A percentile compares a stretch with the other conserved stretches of the same genome.
Conservation (phyloP, 2,329 filamentous ascomycete genomes). For the Aspergillus terreus region DNA sequence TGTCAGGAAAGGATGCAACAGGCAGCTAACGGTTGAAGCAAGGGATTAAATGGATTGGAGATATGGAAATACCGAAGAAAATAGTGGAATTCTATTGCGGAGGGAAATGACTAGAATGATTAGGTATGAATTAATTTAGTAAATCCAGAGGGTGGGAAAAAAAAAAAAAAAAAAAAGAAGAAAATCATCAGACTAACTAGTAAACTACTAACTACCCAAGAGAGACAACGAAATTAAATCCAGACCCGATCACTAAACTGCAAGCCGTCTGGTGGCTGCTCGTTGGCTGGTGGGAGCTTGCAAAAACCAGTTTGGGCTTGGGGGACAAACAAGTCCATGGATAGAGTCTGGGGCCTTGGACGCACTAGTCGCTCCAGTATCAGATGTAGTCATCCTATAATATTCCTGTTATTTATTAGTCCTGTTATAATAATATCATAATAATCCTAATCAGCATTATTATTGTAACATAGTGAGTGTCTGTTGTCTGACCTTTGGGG, state of each 20-base stretch:
- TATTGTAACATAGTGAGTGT: too few relatives aligned
- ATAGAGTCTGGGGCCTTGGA: conserved; percentile 12
- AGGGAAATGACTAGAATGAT: neutral
- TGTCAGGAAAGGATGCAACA: neutral
- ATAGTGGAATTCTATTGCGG: conserved; percentile 10
- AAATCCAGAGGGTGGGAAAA: conserved; percentile 4
- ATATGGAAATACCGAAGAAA: neutral
- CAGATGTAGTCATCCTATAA: conserved; percentile 20
- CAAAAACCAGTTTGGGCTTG: conserved; percentile 3
- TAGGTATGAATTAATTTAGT: neutral
- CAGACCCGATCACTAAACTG: conserved; percentile 13
- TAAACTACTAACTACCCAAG: neutral
- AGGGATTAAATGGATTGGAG: conserved; percentile 7
- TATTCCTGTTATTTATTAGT: conserved; percentile 3
- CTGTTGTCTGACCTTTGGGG: too few relatives aligned
- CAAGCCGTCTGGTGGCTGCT: conserved; percentile 12
- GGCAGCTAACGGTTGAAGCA: conserved; percentile 1
- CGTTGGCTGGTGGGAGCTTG: conserved; percentile 4
- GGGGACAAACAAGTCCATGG: conserved; percentile 22
- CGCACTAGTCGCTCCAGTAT: conserved; percentile 19
- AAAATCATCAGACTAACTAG: too few relatives aligned
- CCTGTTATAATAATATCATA: too few relatives aligned
- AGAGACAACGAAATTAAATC: conserved; percentile 17
- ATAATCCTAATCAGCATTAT: too few relatives aligned
- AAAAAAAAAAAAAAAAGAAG: conserved; percentile 6